Base-by-base conservation (phyloP, 495 filamentous ascomycete genomes). In the Clavariopsis aquatica region DNA sequence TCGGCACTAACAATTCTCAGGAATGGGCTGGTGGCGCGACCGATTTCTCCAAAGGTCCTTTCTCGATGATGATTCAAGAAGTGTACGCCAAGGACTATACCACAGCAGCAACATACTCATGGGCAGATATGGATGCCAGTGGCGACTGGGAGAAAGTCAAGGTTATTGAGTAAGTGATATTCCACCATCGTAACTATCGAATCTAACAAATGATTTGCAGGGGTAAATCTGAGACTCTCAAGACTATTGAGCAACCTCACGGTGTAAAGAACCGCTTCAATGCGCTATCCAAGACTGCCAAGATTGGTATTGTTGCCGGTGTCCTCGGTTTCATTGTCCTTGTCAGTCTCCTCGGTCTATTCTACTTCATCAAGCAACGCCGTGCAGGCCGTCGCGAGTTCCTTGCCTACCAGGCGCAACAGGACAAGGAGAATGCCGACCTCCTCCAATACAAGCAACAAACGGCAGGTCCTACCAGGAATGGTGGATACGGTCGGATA, bases 291-390 rank as follows among this genome's bases (percentile, higher is more conserved):
- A 63, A 73, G 1, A 75, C 73, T 9, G 78, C 75, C 41, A 86
- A 86, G 69, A 81, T 85, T 38, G 89, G 81, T 24, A 77, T 93
- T 52, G 86, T 85, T 68, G 78, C 55, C 57, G 73, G 69, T 27
- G 73, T 81, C 20, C 82, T 77, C 12, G 84, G 76, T 0, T 84
- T 76, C 17, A 82, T 82, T 10, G 79, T 80, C 20, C 73, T 81
- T n/a, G 63, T 81, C 10, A 58, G 85, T 28, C 75, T 76, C 24
- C 75, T 77, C 19, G 77, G 84, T 55, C 54, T 78, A 9, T 78
- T 88, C 66, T 87, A 83, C 76, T 90, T 84, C 76, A 73, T 91
- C 72, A 81, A 79, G 47, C 88, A 91, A 72, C 82, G 89, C 52
- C 80, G 84, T 46, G 78, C 80, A 41, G 90, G 90, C 28, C 80